Base-by-base conservation (phyloP, 805 yeast genomes). In the Yamadazyma insecticola region DNA sequence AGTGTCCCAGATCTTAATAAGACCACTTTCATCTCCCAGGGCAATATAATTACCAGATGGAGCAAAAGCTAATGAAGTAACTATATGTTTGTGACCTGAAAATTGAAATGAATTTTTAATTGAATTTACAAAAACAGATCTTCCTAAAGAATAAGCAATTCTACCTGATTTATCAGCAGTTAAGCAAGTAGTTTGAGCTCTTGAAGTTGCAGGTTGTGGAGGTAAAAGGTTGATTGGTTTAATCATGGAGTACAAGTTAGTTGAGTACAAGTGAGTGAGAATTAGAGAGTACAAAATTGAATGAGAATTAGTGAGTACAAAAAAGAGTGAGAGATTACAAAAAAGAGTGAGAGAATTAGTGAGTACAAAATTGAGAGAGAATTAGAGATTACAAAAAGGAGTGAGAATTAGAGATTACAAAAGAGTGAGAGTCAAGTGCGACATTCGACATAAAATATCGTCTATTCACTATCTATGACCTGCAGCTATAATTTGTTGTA, bases 41-140 rank as follows among this genome's bases (percentile, higher is more conserved):
- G 95, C 96, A 18, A 90, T 64, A 57, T 85, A 90, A 57, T 70
- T 81, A 1, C 98, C 97, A 9, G 88, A 78, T 1, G 97, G 96
- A 1, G 95, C 69, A 55, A 92, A 87, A 28, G 76, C 74, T 11
- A 92, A 96, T 3, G 81, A 95, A 0, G 95, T 83, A 23, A 94
- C 86, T 14, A 74, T 60, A 24, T 67, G 64, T 21, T 71, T 70
- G 57, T 90, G 97, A 28, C 75, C 80, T 7, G 72, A 72, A 62
- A 81, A 90, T 50, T 86, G 95, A n/a, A 41, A 45, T 19, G 69
- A 65, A n/a, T 16, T 26, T 26, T 63, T 65, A 29, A 87, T 70
- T 2, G 81, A 73, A 39, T 94, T 72, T 22, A 90, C 63, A 46
- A 78, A 74, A 17, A 90, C 74, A 6, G 90, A 78, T 53, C 84